phyloP scores from a whole-genome alignment of 345 rosid genomes.

The Rhodomyrtus tomentosa region DNA sequence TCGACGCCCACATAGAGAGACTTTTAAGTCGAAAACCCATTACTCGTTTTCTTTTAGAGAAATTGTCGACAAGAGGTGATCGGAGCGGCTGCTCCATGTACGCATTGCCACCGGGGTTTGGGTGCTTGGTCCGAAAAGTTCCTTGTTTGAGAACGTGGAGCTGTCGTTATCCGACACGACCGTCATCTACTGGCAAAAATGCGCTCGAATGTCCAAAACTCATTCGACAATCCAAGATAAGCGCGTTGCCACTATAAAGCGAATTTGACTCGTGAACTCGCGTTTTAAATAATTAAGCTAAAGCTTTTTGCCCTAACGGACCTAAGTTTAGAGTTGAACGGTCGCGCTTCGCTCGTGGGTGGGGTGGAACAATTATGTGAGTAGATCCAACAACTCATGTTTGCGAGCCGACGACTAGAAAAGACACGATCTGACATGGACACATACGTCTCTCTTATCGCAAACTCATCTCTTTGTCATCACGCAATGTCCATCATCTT shows the following conservation, averaged over 20 bases:
- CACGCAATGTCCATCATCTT: background rate
- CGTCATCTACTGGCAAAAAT: background rate
- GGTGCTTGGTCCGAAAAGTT: background rate
- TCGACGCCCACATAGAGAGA: background rate
- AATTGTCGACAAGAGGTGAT: background rate
- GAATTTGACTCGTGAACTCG: no score
- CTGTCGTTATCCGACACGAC: background rate
- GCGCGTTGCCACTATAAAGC: no score
- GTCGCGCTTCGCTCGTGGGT: background rate
- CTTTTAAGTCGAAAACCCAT: background rate
- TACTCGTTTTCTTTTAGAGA: background rate
- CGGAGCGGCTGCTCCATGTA: background rate
- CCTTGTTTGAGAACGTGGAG: background rate
- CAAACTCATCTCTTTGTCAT: background rate
- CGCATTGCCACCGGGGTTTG: background rate
- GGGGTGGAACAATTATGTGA: background rate
- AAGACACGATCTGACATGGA: background rate
- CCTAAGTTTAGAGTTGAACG: background rate
- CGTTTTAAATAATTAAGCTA: background rate
- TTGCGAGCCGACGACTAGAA: background rate
- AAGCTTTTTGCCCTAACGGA: background rate
- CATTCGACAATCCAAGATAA: background rate
- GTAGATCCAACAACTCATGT: background rate
- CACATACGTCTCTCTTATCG: background rate
- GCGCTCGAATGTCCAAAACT: background rate